Evolutionary conservation across 1,284 basidiomycete species (phyloP).

Genomic region (Exobasidium cylindrosporum): DNA sequence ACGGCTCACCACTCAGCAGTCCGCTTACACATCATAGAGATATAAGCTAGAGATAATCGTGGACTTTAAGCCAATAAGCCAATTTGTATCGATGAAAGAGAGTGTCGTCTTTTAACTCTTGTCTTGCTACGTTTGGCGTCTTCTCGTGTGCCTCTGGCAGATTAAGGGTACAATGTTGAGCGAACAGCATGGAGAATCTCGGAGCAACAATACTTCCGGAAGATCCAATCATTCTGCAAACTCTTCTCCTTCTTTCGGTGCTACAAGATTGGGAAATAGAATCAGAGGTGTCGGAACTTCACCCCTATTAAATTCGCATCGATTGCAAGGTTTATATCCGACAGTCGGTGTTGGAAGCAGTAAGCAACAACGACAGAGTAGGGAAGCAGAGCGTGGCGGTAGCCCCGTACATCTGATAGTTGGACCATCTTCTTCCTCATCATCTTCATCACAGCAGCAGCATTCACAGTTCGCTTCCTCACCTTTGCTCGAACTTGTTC

Average conservation of each 20-base stretch:
- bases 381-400: background rate
- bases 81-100: no score
- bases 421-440: no score
- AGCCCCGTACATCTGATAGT: background rate
- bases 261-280: background rate
- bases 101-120: no score
- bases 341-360: background rate
- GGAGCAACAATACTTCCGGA: background rate
- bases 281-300: background rate
- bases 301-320: background rate
- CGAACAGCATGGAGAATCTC: background rate
- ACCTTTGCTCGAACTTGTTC: background rate
- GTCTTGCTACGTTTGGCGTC: no score
- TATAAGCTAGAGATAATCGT: no score
- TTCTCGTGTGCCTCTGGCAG: no score
- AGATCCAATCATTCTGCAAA: background rate
- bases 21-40: no score
- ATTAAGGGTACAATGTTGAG: background rate
- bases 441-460: background rate
- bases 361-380: background rate
- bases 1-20: no score
- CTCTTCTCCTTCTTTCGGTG: background rate
- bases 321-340: background rate
- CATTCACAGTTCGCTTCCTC: background rate
- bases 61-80: no score